Evolutionary conservation across 1,139 yeast species (phyloP), one percentile per base, ranked within the genome.

Genomic region (Entelexis sorbosivorans): DNA sequence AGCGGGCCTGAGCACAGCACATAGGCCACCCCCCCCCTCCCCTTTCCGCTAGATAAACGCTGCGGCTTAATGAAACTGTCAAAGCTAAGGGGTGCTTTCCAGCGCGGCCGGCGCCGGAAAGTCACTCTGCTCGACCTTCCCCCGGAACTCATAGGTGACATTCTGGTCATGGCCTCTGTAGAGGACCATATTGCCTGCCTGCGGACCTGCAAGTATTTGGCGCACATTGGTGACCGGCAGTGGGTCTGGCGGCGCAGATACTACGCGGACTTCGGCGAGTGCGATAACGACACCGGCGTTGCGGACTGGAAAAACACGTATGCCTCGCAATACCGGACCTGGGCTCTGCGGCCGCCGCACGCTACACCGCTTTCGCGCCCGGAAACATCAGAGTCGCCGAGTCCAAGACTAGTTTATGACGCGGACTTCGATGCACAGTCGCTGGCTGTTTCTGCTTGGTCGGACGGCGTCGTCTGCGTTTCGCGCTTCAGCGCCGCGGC

Each of bases 401-500:
- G n/a, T n/a, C n/a, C 24, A 10, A 31, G 3, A 19, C 11, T 22
- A 13, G n/a, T 32, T 14, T 19, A 22, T 17, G 47, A 44, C 34
- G 33, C 16, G 3, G 47, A 44, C 39, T 34, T 24, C 17, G 47
- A 44, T 17, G 47, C 26, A 3, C 7, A 24, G n/a, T 44, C 39
- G 16, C 58, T 58, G 34, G 63, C 66, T 32, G 60, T 68, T 4
- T 64, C 70, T 6, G 71, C 67, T 17, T 64, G 68, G 8, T 69
- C 69, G 49, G 72, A 69, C 54, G 63, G 63, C 50, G 61, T 68
- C 5, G 60, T 68, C 44, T 64, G 65, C 38, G 59, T 68, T 2
- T 69, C 72, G 72, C 64, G 65, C 48, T 46, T 64, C 26, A 61
- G 10, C 19, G 11, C 29, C 4, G 6, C 38, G 19, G 13, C 29